Evolutionary conservation across 2,329 filamentous ascomycete species (phyloP).

Genomic region (Zelopaecilomyces penicillatus): DNA sequence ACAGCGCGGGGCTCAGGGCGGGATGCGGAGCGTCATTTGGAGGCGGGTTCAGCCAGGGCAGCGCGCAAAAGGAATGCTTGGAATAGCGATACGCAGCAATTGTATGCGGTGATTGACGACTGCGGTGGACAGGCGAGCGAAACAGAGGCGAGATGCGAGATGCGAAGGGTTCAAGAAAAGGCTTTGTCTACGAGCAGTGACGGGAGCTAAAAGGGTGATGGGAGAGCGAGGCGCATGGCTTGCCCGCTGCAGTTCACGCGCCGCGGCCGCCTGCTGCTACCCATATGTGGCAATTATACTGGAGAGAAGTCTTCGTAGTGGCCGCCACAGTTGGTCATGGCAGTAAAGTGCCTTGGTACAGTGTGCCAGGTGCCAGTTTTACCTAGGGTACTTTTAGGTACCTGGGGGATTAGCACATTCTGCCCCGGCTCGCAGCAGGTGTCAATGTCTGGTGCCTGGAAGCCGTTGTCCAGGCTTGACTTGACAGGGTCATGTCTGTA

Average conservation of each 20-base stretch:
- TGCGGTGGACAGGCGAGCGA: background rate
- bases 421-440: too few relatives aligned
- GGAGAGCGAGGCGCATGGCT: conserved; percentile 7
- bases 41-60: conserved; percentile 7
- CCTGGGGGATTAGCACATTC: too few relatives aligned
- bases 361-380: too few relatives aligned
- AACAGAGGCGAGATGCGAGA: too few relatives aligned
- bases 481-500: too few relatives aligned
- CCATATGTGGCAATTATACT: too few relatives aligned
- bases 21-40: conserved; percentile 17
- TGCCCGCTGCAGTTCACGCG: conserved; percentile 7
- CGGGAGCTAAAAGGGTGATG: conserved; percentile 3
- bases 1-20: conserved; percentile 18
- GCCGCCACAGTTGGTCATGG: too few relatives aligned
- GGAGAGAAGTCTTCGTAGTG: too few relatives aligned
- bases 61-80: conserved; percentile 9
- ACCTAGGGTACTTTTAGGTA: too few relatives aligned
- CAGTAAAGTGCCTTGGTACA: too few relatives aligned
- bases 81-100: conserved; percentile 11
- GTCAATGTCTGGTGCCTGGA: too few relatives aligned
- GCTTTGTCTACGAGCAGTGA: conserved; percentile 1
- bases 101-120: conserved; percentile 7
- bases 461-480: too few relatives aligned
- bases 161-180: background rate
- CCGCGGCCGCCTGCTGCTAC: background rate